Evolutionary conservation across 768 basidiomycete species (phyloP), one percentile per base, ranked within the genome.

Genomic region (Termitomyces sp.): DNA sequence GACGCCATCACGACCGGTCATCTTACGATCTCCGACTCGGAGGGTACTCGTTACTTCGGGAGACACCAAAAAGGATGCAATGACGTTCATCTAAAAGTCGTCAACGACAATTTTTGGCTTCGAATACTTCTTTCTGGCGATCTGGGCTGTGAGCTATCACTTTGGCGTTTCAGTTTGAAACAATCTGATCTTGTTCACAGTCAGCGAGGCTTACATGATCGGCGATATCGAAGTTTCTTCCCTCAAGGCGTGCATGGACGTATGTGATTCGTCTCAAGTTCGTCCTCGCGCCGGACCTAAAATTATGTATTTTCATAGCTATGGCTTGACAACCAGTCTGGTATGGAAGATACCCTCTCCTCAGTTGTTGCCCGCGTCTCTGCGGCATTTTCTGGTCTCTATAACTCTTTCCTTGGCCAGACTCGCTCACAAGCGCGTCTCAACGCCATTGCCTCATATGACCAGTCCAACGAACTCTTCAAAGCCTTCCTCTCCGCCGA

Each of bases 391-490:
- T 83, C 86, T 33, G 79, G 81, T n/a, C 58, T 86, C 51, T 86
- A 85, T 61, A 91, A 89, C 68, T 83, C 83, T 39, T 83, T 89
- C 69, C 76, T 89, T 44, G 89, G 89, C 13, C 89, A 91, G 67
- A 87, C 88, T 6, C 83, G 77, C 47, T 81, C 85, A 1, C 84
- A 87, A 67, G 86, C 89, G 16, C 83, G 88, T n/a, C 77, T 91
- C 24, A 91, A 91, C 64, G 89, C 82, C 16, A 88, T 87, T 58
- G 89, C 91, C 3, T 93, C 91, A 71, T 96, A 96, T 66, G 94
- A 96, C 72, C 91, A 94, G 66, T 93, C 91, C 20, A 96, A 96
- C 67, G 86, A 88, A 61, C 80, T 95, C 60, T 95, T 95, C 77
- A 86, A 90, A 78, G 83, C 88, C 49, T 89, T 93, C 77, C 76